These are phyloP conservation scores for Epipyxis sp. DNA, from an alignment of 108 stramenopile genomes.

Conservation along the genomic window DNA sequence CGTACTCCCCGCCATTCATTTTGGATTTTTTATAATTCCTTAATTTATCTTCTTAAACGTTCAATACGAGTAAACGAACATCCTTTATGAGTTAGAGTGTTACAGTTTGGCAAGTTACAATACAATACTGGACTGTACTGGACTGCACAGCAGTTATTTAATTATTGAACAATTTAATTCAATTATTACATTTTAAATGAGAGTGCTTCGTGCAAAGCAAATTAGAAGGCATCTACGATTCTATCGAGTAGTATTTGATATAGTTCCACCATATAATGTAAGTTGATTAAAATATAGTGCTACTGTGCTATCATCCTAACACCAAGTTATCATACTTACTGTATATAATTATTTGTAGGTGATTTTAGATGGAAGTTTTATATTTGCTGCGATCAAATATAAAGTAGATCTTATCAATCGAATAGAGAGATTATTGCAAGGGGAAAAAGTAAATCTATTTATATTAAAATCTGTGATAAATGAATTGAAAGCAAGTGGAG, in stretches of 20 bases:
- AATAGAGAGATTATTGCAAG: neutral
- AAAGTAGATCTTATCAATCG: slow-evolving; percentile 2
- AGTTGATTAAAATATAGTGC: neutral
- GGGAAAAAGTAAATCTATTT: neutral
- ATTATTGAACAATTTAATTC: too few species aligned
- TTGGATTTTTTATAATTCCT: too few species aligned
- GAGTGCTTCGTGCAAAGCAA: neutral
- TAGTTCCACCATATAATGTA: slow-evolving; percentile 7
- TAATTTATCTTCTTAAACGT: too few species aligned
- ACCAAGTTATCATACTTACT: too few species aligned
- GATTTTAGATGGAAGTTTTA: slow-evolving; percentile 4
- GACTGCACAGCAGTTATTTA: too few species aligned
- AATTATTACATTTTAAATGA: too few species aligned
- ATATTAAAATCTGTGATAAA: neutral
- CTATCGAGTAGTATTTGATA: neutral
- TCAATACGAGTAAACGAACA: too few species aligned
- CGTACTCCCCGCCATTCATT: too few species aligned
- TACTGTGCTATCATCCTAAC: too few species aligned
- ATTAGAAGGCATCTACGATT: neutral
- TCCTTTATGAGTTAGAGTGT: too few species aligned
- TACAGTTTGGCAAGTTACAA: too few species aligned
- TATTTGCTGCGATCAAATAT: slow-evolving; percentile 8
- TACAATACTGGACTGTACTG: too few species aligned
- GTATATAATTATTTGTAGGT: neutral
- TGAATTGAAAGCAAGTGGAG: neutral